phyloP scores from a whole-genome alignment of 306 rosid genomes.

The Pterocarpus macrocarpus region DNA sequence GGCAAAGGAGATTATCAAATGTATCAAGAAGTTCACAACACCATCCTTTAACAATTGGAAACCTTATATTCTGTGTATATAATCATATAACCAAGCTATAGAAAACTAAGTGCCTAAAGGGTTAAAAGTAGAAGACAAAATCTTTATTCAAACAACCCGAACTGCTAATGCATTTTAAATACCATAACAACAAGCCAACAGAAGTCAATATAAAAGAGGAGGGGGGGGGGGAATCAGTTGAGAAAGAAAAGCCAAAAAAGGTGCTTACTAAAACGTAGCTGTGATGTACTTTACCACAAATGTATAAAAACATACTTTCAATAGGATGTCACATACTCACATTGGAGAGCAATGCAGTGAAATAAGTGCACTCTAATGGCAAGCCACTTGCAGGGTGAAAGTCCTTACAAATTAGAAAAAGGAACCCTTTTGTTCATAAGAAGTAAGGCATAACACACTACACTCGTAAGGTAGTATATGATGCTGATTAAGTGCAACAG shows the following conservation, averaged over 20 bases:
- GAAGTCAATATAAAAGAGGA: neutral
- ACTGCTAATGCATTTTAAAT: slow-evolving; percentile 19
- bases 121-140: slow-evolving; percentile 2
- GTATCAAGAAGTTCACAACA: slow-evolving; percentile 4
- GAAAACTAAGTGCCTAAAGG: slow-evolving; percentile 29
- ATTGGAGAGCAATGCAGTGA: slow-evolving; percentile 16
- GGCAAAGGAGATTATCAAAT: neutral
- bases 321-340: neutral
- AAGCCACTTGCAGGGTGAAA: slow-evolving; percentile 3
- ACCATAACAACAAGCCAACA: slow-evolving; percentile 31
- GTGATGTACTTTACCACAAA: neutral
- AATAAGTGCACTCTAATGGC: slow-evolving; percentile 5
- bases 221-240: slow-evolving; percentile 21
- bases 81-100: slow-evolving; percentile 6
- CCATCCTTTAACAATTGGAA: slow-evolving; percentile 11
- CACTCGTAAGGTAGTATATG: slow-evolving; percentile 11
- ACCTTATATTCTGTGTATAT: neutral
- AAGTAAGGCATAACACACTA: neutral
- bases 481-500: slow-evolving; percentile 20
- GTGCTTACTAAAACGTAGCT: slow-evolving; percentile 5
- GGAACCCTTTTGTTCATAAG: neutral
- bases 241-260: neutral
- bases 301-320: neutral
- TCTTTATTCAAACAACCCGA: slow-evolving; percentile 24
- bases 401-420: slow-evolving; percentile 16